Percentiles rank a stretch among this genome's conserved stretches.
Evolutionary conservation across 148 eudicot genomes (phyloP).

Genomic region (Agrostemma githago): DNA sequence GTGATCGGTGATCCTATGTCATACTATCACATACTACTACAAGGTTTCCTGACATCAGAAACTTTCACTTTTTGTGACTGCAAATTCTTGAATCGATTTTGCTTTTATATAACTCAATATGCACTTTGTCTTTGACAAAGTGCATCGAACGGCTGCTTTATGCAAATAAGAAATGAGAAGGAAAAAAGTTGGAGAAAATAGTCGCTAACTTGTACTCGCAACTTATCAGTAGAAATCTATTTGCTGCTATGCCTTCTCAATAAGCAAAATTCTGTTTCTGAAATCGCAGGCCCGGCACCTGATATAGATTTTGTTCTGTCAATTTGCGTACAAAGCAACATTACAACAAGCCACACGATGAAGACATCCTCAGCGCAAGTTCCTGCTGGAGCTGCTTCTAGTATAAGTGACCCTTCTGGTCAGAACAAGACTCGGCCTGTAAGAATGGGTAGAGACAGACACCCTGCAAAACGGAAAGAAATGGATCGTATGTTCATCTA

Average conservation of each 20-base stretch:
- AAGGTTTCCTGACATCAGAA: neutral
- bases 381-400: slow-evolving; percentile 44
- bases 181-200: neutral
- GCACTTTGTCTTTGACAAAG: no score
- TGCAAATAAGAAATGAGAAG: neutral
- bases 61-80: neutral
- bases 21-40: no score
- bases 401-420: slow-evolving; percentile 67
- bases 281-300: slow-evolving; percentile 74
- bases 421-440: slow-evolving; percentile 47
- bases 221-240: neutral
- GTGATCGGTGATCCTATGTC: neutral
- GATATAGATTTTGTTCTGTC: slow-evolving; percentile 89
- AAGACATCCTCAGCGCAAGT: slow-evolving; percentile 34
- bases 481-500: slow-evolving; percentile 49
- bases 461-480: slow-evolving; percentile 64
- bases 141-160: no score
- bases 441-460: slow-evolving; percentile 53
- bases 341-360: slow-evolving; percentile 37
- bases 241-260: neutral
- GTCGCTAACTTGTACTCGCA: neutral
- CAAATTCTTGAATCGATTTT: neutral
- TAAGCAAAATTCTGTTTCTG: neutral
- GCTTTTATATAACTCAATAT: neutral
- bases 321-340: slow-evolving; percentile 83